phyloP scores from a whole-genome alignment of 2,329 filamentous ascomycete genomes.

The Microcyclosporella mali region DNA sequence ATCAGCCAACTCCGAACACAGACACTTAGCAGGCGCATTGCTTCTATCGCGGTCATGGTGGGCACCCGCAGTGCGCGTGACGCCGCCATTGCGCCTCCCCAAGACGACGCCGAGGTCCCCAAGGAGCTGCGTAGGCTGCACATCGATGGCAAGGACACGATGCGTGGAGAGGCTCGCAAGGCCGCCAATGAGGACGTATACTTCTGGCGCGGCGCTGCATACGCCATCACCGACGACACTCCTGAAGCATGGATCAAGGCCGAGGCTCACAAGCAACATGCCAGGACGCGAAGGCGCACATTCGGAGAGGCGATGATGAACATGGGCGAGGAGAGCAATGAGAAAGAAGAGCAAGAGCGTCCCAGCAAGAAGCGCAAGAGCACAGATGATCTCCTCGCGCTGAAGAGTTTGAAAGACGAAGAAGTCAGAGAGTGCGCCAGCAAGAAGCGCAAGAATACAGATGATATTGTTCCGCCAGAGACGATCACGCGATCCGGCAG shows the following conservation, averaged over 20 bases:
- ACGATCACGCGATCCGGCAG: not conserved
- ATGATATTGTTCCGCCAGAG: not conserved
- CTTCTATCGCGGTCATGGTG: not conserved
- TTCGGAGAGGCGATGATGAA: not conserved
- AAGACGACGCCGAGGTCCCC: constrained; percentile 5
- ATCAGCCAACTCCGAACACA: not conserved
- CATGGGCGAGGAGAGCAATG: not conserved
- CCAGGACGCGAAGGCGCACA: not conserved
- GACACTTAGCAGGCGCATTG: too few species aligned
- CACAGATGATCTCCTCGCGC: not conserved
- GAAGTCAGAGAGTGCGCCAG: not conserved
- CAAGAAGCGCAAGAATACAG: constrained; percentile 2
- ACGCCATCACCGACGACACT: constrained; percentile 16
- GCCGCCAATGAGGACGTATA: constrained; percentile 4
- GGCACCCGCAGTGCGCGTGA: constrained; percentile 4
- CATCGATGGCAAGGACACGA: constrained; percentile 13
- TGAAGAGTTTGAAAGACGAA: not conserved
- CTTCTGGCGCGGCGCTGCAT: constrained; percentile 15
- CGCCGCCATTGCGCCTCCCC: constrained; percentile 1
- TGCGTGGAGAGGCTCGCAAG: constrained; percentile 9
- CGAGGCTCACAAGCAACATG: constrained; percentile 4
- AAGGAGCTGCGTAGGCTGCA: constrained; percentile 7
- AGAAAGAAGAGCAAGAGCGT: constrained; percentile 1
- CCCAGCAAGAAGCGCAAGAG: constrained; percentile 7
- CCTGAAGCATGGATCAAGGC: constrained; percentile 17